A percentile compares a stretch with the other conserved stretches of the same genome.
These are phyloP conservation scores for Diplotaxis tenuifolia DNA, from an alignment of 345 rosid species.

Conservation along the genomic window DNA sequence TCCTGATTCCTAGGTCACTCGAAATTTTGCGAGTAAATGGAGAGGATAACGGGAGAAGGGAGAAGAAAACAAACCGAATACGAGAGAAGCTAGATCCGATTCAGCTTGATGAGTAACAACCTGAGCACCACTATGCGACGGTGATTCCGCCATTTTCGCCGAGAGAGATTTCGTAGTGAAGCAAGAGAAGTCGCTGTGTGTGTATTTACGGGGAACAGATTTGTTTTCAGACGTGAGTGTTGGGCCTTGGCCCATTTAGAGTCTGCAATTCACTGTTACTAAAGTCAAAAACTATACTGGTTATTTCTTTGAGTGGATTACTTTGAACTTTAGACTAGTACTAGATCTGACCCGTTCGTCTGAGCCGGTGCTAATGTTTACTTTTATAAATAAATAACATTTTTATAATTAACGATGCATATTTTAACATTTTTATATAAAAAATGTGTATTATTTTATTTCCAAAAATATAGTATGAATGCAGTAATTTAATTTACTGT, in stretches of 20 bases:
- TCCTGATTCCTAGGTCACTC: background rate
- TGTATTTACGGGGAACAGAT: constrained; percentile 10
- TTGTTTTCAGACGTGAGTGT: background rate
- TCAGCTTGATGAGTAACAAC: constrained; percentile 41
- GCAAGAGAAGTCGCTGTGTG: background rate
- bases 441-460: too few species aligned
- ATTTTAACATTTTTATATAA: too few species aligned
- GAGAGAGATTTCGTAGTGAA: background rate
- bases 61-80: constrained; percentile 51
- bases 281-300: too few species aligned
- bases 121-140: constrained; percentile 40
- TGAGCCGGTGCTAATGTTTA: too few species aligned
- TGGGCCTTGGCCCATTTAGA: background rate
- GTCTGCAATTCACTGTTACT: background rate
- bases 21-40: background rate
- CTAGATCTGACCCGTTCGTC: too few species aligned
- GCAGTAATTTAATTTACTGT: too few species aligned
- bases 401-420: too few species aligned
- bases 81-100: constrained; percentile 62
- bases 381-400: too few species aligned
- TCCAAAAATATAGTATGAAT: too few species aligned
- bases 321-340: too few species aligned
- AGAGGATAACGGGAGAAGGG: background rate
- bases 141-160: constrained; percentile 55
- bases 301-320: too few species aligned